These are phyloP conservation scores for Ulmus americana DNA, from an alignment of 331 rosid genomes.

Conservation along the genomic window DNA sequence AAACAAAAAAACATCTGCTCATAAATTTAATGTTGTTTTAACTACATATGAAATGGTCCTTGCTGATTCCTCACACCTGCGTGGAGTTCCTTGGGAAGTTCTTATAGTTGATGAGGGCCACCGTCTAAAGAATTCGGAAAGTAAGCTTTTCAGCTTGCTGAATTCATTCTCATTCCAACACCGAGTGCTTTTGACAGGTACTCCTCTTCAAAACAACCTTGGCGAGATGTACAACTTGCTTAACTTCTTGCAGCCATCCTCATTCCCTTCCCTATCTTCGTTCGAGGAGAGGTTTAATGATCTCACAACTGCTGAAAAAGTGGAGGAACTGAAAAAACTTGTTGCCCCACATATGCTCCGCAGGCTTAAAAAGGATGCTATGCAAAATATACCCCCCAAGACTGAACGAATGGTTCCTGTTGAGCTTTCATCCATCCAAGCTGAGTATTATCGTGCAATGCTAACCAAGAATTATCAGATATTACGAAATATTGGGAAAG, in stretches of 20 bases:
- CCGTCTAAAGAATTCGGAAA: constrained; percentile 90
- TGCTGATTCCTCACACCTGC: constrained; percentile 88
- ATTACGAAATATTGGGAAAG: constrained; percentile 91
- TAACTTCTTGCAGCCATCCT: constrained; percentile 97
- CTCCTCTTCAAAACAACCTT: constrained; percentile 95
- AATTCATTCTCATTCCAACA: constrained; percentile 91
- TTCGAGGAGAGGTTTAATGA: constrained; percentile 97
- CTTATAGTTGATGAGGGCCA: constrained; percentile 98
- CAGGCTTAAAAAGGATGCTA: constrained; percentile 94
- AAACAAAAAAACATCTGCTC: constrained; percentile 69
- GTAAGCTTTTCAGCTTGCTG: constrained; percentile 97
- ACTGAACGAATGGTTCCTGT: constrained; percentile 99
- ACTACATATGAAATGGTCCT: constrained; percentile 98
- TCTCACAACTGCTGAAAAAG: constrained; percentile 88
- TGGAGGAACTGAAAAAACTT: constrained; percentile 93
- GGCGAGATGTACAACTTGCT: constrained; percentile 99
- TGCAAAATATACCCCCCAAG: constrained; percentile 99
- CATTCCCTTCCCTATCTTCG: constrained; percentile 84
- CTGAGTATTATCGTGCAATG: constrained; percentile 99
- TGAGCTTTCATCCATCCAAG: constrained; percentile 95
- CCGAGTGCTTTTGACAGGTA: constrained; percentile 95
- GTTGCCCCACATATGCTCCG: constrained; percentile 99
- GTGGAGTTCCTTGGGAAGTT: constrained; percentile 99
- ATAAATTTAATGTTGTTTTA: constrained; percentile 82
- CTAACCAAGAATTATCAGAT: constrained; percentile 94